Evolutionary conservation across 306 rosid species (phyloP), one percentile per base, ranked within the genome.

Genomic region (Carpinus fangiana): DNA sequence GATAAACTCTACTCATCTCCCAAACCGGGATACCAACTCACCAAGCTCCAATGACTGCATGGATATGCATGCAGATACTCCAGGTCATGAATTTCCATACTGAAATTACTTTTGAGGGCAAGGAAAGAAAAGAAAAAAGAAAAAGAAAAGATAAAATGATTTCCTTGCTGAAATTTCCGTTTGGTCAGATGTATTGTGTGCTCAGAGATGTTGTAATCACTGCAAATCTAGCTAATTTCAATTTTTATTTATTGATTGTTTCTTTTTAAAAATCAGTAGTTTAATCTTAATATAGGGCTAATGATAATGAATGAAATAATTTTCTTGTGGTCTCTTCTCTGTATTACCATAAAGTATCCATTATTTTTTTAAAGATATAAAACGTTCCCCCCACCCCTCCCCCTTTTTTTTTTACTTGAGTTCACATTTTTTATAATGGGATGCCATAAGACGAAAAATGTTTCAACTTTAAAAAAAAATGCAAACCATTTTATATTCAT

Each of bases 61-160:
- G 92, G 92, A 90, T 78, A 90, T 90, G 94, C 90, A 85, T 78
- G 84, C 90, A 36, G 92, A 90, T 56, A 86, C 90, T 81, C 91
- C 94, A 28, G 84, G 77, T 61, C 84, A 83, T 82, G 92, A 82
- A 69, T 84, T 76, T 86, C 64, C 90, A 64, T 86, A 83, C 80
- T 90, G 85, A 83, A 47, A 54, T n/a, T 82, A 76, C 74, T 53
- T n/a, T 47, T 64, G 67, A 79, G 90, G 54, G 69, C 73, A 80
- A 66, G 72, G 73, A 5, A 6, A 3, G 5, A 41, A 41, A 6
- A 41, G 5, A 62, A 73, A 45, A 47, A 68, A 67, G 76, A 54
- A 45, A 38, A 41, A 45, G 64, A 23, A 59, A 23, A 8, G 18
- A 14, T 13, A 28, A 43, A 9, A 67, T 17, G 14, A n/a, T 67